Evolutionary conservation across 2,329 filamentous ascomycete species (phyloP).

Genomic region (Colletotrichum sp.): DNA sequence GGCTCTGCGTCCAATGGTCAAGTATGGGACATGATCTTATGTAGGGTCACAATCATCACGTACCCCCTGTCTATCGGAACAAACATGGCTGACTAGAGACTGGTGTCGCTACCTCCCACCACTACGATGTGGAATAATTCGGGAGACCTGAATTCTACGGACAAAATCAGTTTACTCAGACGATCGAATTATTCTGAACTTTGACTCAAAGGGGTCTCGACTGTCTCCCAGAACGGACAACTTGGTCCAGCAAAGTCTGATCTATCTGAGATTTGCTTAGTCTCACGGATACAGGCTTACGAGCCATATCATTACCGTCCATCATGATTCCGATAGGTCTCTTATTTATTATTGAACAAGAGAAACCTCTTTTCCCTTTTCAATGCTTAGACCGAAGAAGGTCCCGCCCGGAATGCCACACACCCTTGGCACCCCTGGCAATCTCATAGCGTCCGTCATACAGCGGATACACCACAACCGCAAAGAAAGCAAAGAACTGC

Average conservation of each 20-base stretch:
- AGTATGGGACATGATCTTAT: neutral
- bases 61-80: neutral
- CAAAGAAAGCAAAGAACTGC: slow-evolving; percentile 22
- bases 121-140: neutral
- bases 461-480: neutral
- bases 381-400: neutral
- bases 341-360: neutral
- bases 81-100: neutral
- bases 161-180: neutral
- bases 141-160: rapidly evolving
- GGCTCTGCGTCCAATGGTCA: neutral
- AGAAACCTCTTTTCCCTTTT: neutral
- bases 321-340: neutral
- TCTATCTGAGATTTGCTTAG: too few species aligned
- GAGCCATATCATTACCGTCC: neutral
- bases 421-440: neutral
- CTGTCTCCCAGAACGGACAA: too few species aligned
- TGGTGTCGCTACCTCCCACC: neutral
- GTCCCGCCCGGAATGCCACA: neutral
- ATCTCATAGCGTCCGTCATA: neutral
- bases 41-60: too few species aligned
- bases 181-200: neutral
- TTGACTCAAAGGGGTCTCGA: too few species aligned
- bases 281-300: too few species aligned
- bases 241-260: too few species aligned